These are phyloP conservation scores for Gaeumannomyces tritici DNA, from an alignment of 2,329 filamentous ascomycete species.

Conservation along the genomic window DNA sequence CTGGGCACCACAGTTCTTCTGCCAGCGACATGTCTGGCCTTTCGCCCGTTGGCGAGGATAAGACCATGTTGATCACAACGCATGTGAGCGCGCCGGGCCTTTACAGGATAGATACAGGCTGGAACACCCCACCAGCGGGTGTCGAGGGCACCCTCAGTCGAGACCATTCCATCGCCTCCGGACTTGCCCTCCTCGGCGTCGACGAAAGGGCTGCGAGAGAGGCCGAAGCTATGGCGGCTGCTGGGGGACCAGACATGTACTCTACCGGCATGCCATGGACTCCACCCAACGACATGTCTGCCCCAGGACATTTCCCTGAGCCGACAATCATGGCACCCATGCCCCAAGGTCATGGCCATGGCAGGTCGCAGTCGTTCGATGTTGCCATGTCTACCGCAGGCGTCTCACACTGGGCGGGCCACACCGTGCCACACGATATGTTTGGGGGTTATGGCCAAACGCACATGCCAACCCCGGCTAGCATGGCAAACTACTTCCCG, in stretches of 20 bases:
- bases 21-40: slow-evolving; percentile 12
- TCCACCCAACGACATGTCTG: slow-evolving; percentile 24
- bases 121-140: slow-evolving; percentile 26
- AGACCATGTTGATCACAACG: slow-evolving; percentile 19
- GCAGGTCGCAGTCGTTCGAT: slow-evolving; percentile 27
- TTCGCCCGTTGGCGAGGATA: slow-evolving; percentile 16
- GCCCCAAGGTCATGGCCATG: slow-evolving; percentile 14
- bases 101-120: slow-evolving; percentile 26
- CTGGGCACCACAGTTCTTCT: slow-evolving; percentile 8
- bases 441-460: slow-evolving; percentile 18
- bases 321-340: slow-evolving; percentile 16
- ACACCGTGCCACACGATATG: slow-evolving; percentile 17
- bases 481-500: slow-evolving; percentile 27
- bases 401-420: slow-evolving; percentile 15
- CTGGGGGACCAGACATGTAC: slow-evolving; percentile 22
- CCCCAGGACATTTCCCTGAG: slow-evolving; percentile 19
- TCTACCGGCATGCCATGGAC: slow-evolving; percentile 27
- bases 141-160: slow-evolving; percentile 23
- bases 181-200: slow-evolving; percentile 19
- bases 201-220: slow-evolving; percentile 14
- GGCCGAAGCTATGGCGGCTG: slow-evolving; percentile 3
- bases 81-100: slow-evolving; percentile 18
- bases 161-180: slow-evolving; percentile 23
- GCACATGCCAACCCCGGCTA: slow-evolving; percentile 23
- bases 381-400: slow-evolving; percentile 18